A percentile compares a stretch with the other conserved stretches of the same genome.
These are phyloP conservation scores for Carnegiea gigantea DNA, from an alignment of 179 eudicot genomes.

Conservation along the genomic window DNA sequence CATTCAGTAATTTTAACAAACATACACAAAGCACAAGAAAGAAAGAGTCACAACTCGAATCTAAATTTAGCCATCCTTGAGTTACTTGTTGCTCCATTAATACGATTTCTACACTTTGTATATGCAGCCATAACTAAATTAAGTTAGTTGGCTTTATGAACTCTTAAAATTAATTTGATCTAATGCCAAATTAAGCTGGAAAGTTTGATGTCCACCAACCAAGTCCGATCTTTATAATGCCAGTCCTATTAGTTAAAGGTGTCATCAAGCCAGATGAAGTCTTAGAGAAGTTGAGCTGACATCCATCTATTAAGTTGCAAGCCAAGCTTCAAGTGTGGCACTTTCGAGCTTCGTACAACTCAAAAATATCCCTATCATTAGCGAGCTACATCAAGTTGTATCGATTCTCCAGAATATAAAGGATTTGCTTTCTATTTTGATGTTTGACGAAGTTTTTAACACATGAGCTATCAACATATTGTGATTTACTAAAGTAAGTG, in stretches of 20 bases:
- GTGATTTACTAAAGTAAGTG: not conserved
- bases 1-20: not conserved
- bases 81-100: not conserved
- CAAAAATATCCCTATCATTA: not conserved
- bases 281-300: not conserved
- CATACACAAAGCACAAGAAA: not conserved
- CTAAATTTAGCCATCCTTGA: not conserved
- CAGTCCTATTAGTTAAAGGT: not conserved
- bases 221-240: not conserved
- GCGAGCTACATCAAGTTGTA: not conserved
- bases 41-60: too few relatives aligned
- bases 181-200: not conserved
- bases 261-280: not conserved
- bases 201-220: not conserved
- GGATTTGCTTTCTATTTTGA: too few relatives aligned
- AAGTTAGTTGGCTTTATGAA: too few relatives aligned
- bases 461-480: not conserved
- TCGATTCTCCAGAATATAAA: not conserved
- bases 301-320: too few relatives aligned
- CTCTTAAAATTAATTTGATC: not conserved
- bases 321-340: too few relatives aligned
- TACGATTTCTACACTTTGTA: too few relatives aligned
- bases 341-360: not conserved
- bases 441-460: not conserved
- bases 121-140: too few relatives aligned